Percentiles rank a stretch among this genome's conserved stretches.
These are phyloP conservation scores for Diutina scorzettiae DNA, from an alignment of 1,139 yeast genomes.

Conservation along the genomic window DNA sequence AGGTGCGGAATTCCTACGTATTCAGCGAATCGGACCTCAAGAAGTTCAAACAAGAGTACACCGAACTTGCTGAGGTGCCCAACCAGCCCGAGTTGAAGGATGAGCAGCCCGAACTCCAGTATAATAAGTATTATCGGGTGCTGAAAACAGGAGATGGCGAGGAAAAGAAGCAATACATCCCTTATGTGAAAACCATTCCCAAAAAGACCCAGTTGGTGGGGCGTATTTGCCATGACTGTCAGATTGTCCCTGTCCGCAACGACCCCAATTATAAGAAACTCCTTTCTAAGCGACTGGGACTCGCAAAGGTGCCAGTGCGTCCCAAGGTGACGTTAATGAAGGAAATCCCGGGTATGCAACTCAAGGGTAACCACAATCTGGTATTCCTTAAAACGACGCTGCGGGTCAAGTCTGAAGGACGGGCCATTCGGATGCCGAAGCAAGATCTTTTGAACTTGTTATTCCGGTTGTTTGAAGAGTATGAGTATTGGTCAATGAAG, in stretches of 20 bases:
- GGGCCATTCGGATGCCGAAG: constrained; percentile 90
- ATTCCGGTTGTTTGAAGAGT: constrained; percentile 84
- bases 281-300: constrained; percentile 17
- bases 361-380: constrained; percentile 54
- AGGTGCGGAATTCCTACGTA: constrained; percentile 77
- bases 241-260: constrained; percentile 63
- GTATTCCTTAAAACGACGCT: constrained; percentile 39
- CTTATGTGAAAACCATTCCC: constrained; percentile 72
- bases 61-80: constrained; percentile 38
- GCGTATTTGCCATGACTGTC: constrained; percentile 86
- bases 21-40: constrained; percentile 80
- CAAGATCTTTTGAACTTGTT: constrained; percentile 81
- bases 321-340: constrained; percentile 72
- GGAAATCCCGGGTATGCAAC: constrained; percentile 77
- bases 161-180: constrained; percentile 34
- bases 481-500: constrained; percentile 93
- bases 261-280: constrained; percentile 51
- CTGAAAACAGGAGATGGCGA: constrained; percentile 15
- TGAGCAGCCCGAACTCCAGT: constrained; percentile 11
- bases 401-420: constrained; percentile 50
- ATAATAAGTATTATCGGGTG: constrained; percentile 18
- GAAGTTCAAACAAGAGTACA: constrained; percentile 47
- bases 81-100: constrained; percentile 31
- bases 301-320: constrained; percentile 18
- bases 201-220: constrained; percentile 81